Base-by-base conservation (phyloP, 192 early-diverging fungal genomes). In the Coemansia sp. region DNA sequence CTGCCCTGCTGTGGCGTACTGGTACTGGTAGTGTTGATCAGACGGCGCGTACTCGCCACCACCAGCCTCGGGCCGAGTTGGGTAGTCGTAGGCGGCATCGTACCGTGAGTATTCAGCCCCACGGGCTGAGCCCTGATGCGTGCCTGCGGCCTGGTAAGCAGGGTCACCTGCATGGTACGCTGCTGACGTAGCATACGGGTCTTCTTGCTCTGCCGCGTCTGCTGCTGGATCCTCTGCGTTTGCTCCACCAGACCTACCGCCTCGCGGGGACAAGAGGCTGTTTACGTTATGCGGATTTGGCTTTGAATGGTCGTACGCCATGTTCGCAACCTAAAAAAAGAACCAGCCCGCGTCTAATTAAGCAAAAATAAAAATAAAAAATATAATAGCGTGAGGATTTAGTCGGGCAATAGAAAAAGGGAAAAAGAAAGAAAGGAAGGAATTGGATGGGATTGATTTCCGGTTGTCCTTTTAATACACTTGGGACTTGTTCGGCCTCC, bases 291-390 rank as follows among this genome's bases (percentile, higher is more conserved):
- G 80, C 32, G 75, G 72, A 44, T 74, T 75, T 33, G 32, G 58
- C 10, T 75, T 69, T 8, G 75, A 63, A 37, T 72, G 72, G 40
- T 80, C 73, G 78, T 80, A 75, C 68, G 80, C 71, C 80, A 82
- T 82, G 57, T 42, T 70, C 13, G 33, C 43, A 47, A 61, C 37
- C 26, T 38, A 33, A 60, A 61, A 30, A 42, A 21, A 68, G 26
- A 68, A 68, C 42, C 46, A 42, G 35, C 23, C 19, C 13, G 58
- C 30, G 42, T 26, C 37, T 63, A 63, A 43, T 39, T 35, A 23
- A 30, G 16, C 5, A 42, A 44, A 23, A 28, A 28, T 26, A 26
- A 26, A 26, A 26, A 26, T 28, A 28, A 28, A 6, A 28, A 43
- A 17, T 28, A 67, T 33, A 67, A 52, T 52, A 44, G 43, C 6